Conservation (phyloP, 164 flowering plant genomes). For the Tetracentron sinense region DNA sequence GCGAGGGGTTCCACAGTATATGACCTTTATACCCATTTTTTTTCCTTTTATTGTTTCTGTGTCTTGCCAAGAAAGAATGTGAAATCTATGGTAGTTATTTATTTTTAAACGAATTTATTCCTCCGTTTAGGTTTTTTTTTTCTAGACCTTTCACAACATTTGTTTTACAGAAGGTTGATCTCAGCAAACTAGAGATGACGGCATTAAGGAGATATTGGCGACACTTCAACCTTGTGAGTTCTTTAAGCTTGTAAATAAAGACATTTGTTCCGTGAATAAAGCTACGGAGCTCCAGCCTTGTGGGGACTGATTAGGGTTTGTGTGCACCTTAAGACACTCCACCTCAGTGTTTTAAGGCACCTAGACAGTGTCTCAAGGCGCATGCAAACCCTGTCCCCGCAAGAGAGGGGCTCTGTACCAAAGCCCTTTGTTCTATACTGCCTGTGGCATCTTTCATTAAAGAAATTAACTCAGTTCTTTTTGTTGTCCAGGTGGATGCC, state of each 20-base stretch:
- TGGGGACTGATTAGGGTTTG: too few species aligned
- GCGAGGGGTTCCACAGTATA: conserved; percentile 50
- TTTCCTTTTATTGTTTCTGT: background rate
- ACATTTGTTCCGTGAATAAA: too few species aligned
- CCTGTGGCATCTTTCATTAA: background rate
- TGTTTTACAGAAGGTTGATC: conserved; percentile 74
- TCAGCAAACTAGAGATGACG: conserved; percentile 80
- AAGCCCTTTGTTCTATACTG: background rate
- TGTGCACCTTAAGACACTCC: too few species aligned
- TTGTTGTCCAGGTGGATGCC: conserved; percentile 50
- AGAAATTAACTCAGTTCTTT: background rate
- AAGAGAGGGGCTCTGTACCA: too few species aligned
- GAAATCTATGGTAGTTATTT: background rate
- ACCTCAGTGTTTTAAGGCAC: too few species aligned
- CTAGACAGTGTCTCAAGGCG: too few species aligned
- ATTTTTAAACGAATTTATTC: background rate
- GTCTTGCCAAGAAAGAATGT: background rate
- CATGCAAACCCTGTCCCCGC: too few species aligned
- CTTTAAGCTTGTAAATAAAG: too few species aligned
- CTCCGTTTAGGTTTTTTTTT: background rate
- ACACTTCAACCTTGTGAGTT: conserved; percentile 90
- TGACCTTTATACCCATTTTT: conserved; percentile 3
- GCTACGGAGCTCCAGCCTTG: too few species aligned
- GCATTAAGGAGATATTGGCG: conserved; percentile 92
- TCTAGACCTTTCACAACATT: background rate